These are phyloP conservation scores for Austropuccinia psidii DNA, from an alignment of 1,284 basidiomycete genomes.

Conservation along the genomic window DNA sequence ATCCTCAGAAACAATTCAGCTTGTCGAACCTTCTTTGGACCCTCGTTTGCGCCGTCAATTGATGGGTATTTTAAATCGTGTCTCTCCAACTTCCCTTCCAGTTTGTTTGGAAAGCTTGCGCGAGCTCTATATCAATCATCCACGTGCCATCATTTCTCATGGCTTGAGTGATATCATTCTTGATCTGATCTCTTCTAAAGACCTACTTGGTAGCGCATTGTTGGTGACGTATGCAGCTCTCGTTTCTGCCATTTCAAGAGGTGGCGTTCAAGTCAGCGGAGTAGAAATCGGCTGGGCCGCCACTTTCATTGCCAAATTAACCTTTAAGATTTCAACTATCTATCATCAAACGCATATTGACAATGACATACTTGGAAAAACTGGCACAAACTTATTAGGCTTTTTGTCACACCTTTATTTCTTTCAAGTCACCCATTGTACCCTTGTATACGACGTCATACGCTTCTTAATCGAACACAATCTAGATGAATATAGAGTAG, in stretches of 20 bases:
- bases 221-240: constrained; percentile 26
- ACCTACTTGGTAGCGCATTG: constrained; percentile 14
- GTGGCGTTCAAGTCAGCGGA: constrained; percentile 32
- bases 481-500: constrained; percentile 27
- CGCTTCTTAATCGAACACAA: constrained; percentile 59
- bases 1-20: background rate
- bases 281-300: constrained; percentile 36
- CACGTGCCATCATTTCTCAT: constrained; percentile 24
- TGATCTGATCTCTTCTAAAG: constrained; percentile 16
- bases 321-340: background rate
- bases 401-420: constrained; percentile 91
- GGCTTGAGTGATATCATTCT: constrained; percentile 26
- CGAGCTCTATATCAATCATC: constrained; percentile 26
- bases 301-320: constrained; percentile 26
- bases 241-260: constrained; percentile 27
- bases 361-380: constrained; percentile 54
- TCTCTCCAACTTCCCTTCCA: constrained; percentile 31
- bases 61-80: constrained; percentile 34
- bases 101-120: constrained; percentile 18
- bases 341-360: background rate
- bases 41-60: constrained; percentile 29
- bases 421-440: constrained; percentile 80
- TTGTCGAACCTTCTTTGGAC: background rate
- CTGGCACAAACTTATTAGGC: constrained; percentile 77
- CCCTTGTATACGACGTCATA: constrained; percentile 83